A percentile compares a stretch with the other conserved stretches of the same genome.
Conservation (phyloP, 352 stramenopile species). For the Phytophthora fragariaefolia region DNA sequence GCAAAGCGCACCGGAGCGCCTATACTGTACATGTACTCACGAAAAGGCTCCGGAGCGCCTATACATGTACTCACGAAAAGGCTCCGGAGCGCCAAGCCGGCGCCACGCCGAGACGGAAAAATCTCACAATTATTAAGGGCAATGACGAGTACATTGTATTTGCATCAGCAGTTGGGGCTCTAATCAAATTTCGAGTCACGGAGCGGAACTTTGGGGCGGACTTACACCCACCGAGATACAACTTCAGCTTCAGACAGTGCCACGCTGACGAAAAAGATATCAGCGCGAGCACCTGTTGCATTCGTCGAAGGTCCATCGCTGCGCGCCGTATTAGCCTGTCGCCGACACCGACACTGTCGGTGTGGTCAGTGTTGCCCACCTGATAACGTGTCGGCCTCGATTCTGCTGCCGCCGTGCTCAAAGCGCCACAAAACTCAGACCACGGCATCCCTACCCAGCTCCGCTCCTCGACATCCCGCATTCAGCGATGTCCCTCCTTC, state of each 20-base stretch:
- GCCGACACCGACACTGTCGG: too few species aligned
- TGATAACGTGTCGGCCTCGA: not conserved
- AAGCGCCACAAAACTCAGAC: too few species aligned
- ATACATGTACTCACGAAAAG: not conserved
- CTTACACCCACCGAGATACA: too few species aligned
- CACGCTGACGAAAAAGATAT: not conserved
- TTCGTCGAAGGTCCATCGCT: not conserved
- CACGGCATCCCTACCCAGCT: too few species aligned
- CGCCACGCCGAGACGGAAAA: not conserved
- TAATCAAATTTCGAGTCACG: too few species aligned
- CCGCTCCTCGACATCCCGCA: too few species aligned
- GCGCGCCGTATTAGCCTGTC: not conserved
- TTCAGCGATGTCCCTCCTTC: too few species aligned
- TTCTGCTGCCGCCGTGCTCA: too few species aligned
- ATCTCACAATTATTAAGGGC: not conserved
- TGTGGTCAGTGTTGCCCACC: not conserved
- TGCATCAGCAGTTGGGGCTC: too few species aligned
- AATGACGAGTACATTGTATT: too few species aligned
- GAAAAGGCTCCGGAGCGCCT: not conserved
- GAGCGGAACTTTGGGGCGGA: too few species aligned
- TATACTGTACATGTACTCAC: not conserved
- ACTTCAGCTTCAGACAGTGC: too few species aligned
- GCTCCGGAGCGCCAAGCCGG: not conserved
- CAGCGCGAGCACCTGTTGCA: not conserved
- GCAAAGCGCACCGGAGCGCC: conserved; percentile 6